Conservation (phyloP, 139 green algal species). For the Pedinophyceae sp. region DNA sequence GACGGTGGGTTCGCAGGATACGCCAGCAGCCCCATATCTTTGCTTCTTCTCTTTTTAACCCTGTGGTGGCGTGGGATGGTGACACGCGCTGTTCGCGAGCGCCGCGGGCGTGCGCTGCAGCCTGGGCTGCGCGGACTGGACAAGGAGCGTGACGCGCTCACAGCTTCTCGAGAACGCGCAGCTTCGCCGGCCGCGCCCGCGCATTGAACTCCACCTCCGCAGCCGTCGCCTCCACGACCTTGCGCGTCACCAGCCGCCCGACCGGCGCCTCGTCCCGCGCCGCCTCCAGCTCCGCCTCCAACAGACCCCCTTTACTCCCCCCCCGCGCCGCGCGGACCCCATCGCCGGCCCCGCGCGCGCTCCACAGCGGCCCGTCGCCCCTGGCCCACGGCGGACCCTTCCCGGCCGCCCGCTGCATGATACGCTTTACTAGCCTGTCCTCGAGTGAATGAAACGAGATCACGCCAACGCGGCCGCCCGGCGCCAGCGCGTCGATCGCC, state of each 20-base stretch:
- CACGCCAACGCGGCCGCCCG: slow-evolving; percentile 61
- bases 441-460: slow-evolving; percentile 94
- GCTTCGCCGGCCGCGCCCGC: slow-evolving; percentile 70
- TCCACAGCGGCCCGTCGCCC: not conserved
- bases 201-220: slow-evolving; percentile 48
- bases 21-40: too few species aligned
- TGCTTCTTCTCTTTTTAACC: too few species aligned
- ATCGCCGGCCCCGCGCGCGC: too few species aligned
- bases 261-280: slow-evolving; percentile 10
- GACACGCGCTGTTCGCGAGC: too few species aligned
- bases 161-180: slow-evolving; percentile 60
- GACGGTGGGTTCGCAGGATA: too few species aligned
- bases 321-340: too few species aligned
- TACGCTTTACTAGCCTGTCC: slow-evolving; percentile 81
- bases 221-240: slow-evolving; percentile 20
- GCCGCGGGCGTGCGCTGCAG: too few species aligned
- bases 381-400: slow-evolving; percentile 6
- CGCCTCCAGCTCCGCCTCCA: not conserved
- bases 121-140: too few species aligned
- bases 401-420: slow-evolving; percentile 47
- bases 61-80: too few species aligned
- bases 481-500: slow-evolving; percentile 31
- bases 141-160: too few species aligned
- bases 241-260: slow-evolving; percentile 23
- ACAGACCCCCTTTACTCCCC: not conserved